Base-by-base conservation (phyloP, 23 red algal genomes). In the Gracilaria caudata region DNA sequence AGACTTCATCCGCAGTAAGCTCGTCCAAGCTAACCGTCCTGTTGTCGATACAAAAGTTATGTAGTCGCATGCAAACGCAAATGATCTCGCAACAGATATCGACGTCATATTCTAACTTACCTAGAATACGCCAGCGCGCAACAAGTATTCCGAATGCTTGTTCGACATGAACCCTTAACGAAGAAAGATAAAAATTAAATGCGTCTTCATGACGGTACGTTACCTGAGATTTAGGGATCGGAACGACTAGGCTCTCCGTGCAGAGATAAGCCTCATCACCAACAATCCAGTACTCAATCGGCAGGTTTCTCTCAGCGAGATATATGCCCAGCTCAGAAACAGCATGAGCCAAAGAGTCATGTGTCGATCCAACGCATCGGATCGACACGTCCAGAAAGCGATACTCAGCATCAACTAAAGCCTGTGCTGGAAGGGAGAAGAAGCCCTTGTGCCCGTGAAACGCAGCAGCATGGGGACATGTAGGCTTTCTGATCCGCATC, bases 241-340 rank as follows among this genome's bases (percentile, higher is more conserved):
- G 53, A 49, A 49, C 45, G 45, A 49, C n/a, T n/a, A 77, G 40
- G n/a, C 43, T 53, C 5, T 53, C n/a, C 3, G 43, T 77, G n/a
- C 72, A 77, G 23, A 55, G 2, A 51, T 77, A 77, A 3, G 72
- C 72, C 40, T 77, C 72, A 32, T 77, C 72, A 4, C 72, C 72
- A 13, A 38, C 72, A 3, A 77, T 77, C 72, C 72, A 77, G n/a
- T 28, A 77, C 25, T 77, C 6, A 13, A 55, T 30, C n/a, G 10
- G 10, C 3, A 77, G 72, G 4, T 23, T 77, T 30, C 41, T 4
- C 8, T 49, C 16, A 2, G 41, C 40, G 26, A 77, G 49, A 55
- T 77, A 77, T 26, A 5, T 5, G 14, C 72, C 72, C 2, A 46
- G 49, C 40, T 49, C 19, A 23, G 35, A 77, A 14, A 77, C 72